Evolutionary conservation across 179 eudicot genomes (phyloP), one percentile per base, ranked within the genome.

Genomic region (Spergularia azorica): DNA sequence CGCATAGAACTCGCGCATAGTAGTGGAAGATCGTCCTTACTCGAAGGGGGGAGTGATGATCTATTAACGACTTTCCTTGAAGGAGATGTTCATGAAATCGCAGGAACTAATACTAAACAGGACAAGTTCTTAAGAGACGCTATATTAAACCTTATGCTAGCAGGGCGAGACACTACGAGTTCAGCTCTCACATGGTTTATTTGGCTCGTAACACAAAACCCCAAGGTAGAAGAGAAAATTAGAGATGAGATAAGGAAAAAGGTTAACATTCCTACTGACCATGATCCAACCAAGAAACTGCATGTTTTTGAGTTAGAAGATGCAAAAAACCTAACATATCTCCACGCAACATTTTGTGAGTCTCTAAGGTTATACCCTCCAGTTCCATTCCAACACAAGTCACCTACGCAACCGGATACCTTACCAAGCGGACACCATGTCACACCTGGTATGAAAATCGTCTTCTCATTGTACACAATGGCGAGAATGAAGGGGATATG

Each of bases 121-220:
- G 87, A 81, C 52, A 88, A 86, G 77, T 88, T 88, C 85, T 76
- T 88, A 69, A 68, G 89, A 79, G 91, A 86, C 70, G 76, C 83
- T 6, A 66, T 86, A 9, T 54, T 88, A 39, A 86, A 75, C 71
- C 76, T 83, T 9, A 76, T 86, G 87, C 51, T 88, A 18, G 91
- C 89, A 12, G 89, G 91, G 20, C 77, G 91, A 72, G 91, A 88
- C 81, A 88, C 89, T 4, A 88, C 91, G 2, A 81, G 89, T 61
- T 84, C 91, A 3, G 88, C 88, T 59, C 87, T 88, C 50, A 84
- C 91, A 16, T 88, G 89, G 89, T 88, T 88, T 55, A 46, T 81
- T 46, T 88, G 91, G 91, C 81, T 88, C 5, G 76, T 86, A 64
- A 62, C 86, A 52, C 81, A 81, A 17, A 75, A 88, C 78, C 91